Evolutionary conservation across 2,329 filamentous ascomycete genomes (phyloP), one percentile per base, ranked within the genome.

Genomic region (Alternaria postmessia): DNA sequence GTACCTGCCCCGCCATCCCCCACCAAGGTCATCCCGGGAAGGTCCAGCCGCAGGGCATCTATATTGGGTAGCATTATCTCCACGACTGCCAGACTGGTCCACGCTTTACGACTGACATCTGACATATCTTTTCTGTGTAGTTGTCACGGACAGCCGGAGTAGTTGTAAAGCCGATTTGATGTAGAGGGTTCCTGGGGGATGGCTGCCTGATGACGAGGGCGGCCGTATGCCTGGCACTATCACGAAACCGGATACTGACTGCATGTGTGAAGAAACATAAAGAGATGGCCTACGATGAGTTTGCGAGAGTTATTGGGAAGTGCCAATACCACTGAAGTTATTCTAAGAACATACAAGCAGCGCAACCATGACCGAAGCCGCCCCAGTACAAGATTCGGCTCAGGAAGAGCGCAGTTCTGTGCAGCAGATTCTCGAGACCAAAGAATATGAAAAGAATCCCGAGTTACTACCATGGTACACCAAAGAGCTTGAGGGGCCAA

Each of bases 381-480:
- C 42, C 22, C 39, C 46, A 22, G 20, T 36, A 43, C 32, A 43
- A 43, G 56, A 58, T 20, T 39, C 57, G 22, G 42, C 34, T 20
- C 41, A 57, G 20, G 54, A 61, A 12, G 53, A 64, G 43, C 48
- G 53, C 20, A 65, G 57, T 8, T 47, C n/a, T 20, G 44, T 69
- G 18, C 62, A 65, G 42, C 58, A 68, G 22, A 51, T 61, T 30
- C 7, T 72, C 24, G 56, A 63, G 18, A 62, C 62, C 49, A 70
- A 71, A 44, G 59, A 56, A 16, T 71, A 68, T 32, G 44, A 68
- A 16, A 57, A 68, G 8, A 48, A 68, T 11, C 71, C 66, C 16
- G 71, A 70, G 28, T 59, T 68, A 14, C 54, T 67, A n/a, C 71
- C 72, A 5, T 79, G 72, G 75, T 77, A 72, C 44, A 63, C 64